Base-by-base conservation (phyloP, 805 yeast species). In the Candida gorgasii region DNA sequence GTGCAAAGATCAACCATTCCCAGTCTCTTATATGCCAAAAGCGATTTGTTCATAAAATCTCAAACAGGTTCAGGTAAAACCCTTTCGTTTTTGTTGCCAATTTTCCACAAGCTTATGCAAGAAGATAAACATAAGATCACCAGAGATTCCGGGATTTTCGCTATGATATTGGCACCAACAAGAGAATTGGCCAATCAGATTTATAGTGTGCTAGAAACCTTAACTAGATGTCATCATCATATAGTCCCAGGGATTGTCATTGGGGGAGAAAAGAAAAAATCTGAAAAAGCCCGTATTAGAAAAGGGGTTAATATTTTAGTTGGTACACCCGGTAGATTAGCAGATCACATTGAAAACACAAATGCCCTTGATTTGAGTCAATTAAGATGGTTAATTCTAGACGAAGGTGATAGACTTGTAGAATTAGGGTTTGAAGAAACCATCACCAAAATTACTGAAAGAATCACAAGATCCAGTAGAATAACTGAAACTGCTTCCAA, bases 61-160 rank as follows among this genome's bases (percentile, higher is more conserved):
- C 97, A 95, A 64, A 93, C 99, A 0, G 99, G 99, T 40, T 90
- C 98, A 0, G 99, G 99, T 63, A 93, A 93, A 63, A 93, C 99
- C 0, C 65, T 93, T 43, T 83, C 98, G 0, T 95, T 86, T 59
- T 69, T 84, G 3, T 66, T 95, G 28, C 99, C 99, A 1, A 82
- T 95, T 15, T 62, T 92, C 48, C 81, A 86, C 49, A 76, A 80
- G 45, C 70, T 93, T 32, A 78, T 89, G 79, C 63, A 72, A 20
- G 79, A 79, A 53, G 42, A 54, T 13, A 48, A 51, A 14, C 58
- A 67, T 27, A 65, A 65, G 7, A 59, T 79, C 40, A 61, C 61
- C 31, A 76, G 98, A 52, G 74, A 78, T 12, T 76, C 87, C 11
- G 99, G 99, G 4, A 69, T 93, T 9, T 90, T 89, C 67, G 98